Conservation (phyloP, 139 green algal genomes). For the Chlorella vulgaris region DNA sequence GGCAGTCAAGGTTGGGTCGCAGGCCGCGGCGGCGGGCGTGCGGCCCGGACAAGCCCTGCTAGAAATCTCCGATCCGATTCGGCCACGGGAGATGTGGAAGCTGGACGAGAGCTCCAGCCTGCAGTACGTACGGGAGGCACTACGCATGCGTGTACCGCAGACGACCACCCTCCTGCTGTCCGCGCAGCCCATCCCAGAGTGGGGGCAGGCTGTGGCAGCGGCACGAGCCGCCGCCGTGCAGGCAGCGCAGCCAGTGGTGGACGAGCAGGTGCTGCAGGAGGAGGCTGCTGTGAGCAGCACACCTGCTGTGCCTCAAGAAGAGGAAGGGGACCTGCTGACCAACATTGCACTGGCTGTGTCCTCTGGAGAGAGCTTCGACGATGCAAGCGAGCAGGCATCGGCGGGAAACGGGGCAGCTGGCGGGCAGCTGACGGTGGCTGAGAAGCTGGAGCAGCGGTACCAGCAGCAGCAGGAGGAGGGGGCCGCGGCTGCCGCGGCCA, state of each 20-base stretch:
- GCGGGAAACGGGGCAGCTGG: too few species aligned
- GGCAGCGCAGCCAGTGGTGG: not conserved
- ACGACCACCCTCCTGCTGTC: constrained; percentile 26
- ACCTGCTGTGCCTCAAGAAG: too few species aligned
- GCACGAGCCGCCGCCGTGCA: not conserved
- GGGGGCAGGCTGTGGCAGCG: not conserved
- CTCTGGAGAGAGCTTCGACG: not conserved
- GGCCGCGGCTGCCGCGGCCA: not conserved
- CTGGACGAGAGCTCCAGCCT: constrained; percentile 23
- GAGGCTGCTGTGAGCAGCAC: not conserved
- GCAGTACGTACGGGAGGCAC: constrained; percentile 24
- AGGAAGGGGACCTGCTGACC: not conserved
- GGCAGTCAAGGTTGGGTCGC: not conserved
- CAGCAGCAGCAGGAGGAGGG: not conserved
- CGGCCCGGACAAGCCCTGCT: constrained; percentile 32
- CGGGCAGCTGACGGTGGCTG: not conserved
- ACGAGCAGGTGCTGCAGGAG: not conserved
- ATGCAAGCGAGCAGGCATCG: too few species aligned
- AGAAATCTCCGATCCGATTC: constrained; percentile 31
- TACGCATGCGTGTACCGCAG: constrained; percentile 27
- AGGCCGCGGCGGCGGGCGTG: constrained; percentile 16
- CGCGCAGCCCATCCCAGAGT: not conserved
- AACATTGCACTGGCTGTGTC: not conserved
- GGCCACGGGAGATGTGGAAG: constrained; percentile 17
- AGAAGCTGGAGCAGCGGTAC: constrained; percentile 20